These are phyloP conservation scores for Corynespora cassiicola DNA, from an alignment of 2,329 filamentous ascomycete species.

Conservation along the genomic window DNA sequence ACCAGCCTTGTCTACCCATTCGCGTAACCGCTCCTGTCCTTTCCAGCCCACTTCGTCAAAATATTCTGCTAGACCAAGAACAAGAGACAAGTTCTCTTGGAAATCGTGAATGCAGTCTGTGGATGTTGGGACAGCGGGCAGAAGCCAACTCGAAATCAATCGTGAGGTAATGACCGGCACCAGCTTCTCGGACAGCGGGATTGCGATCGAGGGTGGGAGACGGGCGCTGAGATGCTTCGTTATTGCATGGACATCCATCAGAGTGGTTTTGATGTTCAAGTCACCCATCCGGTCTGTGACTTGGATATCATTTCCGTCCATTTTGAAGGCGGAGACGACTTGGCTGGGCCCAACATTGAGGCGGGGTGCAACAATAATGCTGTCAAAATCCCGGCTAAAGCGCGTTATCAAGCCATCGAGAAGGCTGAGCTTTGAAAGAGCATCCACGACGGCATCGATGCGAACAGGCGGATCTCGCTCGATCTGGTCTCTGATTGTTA, in stretches of 20 bases:
- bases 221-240: constrained; percentile 59
- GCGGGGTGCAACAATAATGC: constrained; percentile 66
- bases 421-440: constrained; percentile 42
- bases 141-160: constrained; percentile 77
- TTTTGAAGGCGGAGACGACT: constrained; percentile 35
- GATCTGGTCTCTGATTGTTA: constrained; percentile 63
- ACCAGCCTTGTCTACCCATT: constrained; percentile 83
- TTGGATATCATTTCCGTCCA: constrained; percentile 44
- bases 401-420: constrained; percentile 59
- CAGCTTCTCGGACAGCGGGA: constrained; percentile 70
- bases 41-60: constrained; percentile 70
- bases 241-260: constrained; percentile 45
- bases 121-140: constrained; percentile 76
- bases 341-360: constrained; percentile 51
- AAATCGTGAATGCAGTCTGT: constrained; percentile 75
- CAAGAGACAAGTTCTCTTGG: constrained; percentile 70
- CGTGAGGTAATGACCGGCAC: constrained; percentile 72
- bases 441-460: constrained; percentile 42
- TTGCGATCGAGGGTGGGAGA: constrained; percentile 56
- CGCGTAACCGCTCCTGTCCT: constrained; percentile 66
- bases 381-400: constrained; percentile 70
- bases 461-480: constrained; percentile 40
- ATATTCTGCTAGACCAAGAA: constrained; percentile 68
- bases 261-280: constrained; percentile 32
- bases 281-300: constrained; percentile 31